phyloP scores from a whole-genome alignment of 495 filamentous ascomycete species.

The Aspergillus panamensis region DNA sequence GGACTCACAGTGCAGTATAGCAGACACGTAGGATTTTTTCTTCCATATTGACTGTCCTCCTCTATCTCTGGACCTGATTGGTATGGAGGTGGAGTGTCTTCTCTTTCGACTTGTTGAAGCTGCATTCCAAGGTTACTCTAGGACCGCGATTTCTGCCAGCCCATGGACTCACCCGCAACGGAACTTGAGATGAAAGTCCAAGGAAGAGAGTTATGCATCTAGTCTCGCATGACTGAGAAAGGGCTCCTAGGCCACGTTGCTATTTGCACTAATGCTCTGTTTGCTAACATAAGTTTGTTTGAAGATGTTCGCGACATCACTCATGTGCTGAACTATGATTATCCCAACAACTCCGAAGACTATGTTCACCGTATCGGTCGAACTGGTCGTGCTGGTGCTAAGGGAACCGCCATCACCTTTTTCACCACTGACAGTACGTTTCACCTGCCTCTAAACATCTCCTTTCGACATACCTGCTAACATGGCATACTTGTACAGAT shows the following conservation, averaged over 20 bases:
- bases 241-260: slow-evolving; percentile 51
- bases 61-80: slow-evolving; percentile 67
- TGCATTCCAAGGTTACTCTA: slow-evolving; percentile 64
- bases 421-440: slow-evolving; percentile 97
- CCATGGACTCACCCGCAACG: slow-evolving; percentile 46
- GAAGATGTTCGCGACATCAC: slow-evolving; percentile 99
- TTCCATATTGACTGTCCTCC: slow-evolving; percentile 62
- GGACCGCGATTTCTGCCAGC: slow-evolving; percentile 68
- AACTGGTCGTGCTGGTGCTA: slow-evolving; percentile 88
- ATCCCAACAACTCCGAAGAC: slow-evolving; percentile 99
- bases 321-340: slow-evolving; percentile 99
- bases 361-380: slow-evolving; percentile 97
- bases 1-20: slow-evolving; percentile 77
- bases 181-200: slow-evolving; percentile 60
- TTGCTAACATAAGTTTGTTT: slow-evolving; percentile 72
- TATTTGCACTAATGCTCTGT: slow-evolving; percentile 45
- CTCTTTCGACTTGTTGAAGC: slow-evolving; percentile 65
- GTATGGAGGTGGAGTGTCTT: slow-evolving; percentile 73
- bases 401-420: slow-evolving; percentile 85
- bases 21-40: slow-evolving; percentile 49
- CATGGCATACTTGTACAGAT: slow-evolving; percentile 51
- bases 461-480: slow-evolving; percentile 26
- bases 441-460: slow-evolving; percentile 2
- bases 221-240: slow-evolving; percentile 60
- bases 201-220: slow-evolving; percentile 68